Evolutionary conservation across 306 rosid genomes (phyloP).

Genomic region (Malus asiatica): DNA sequence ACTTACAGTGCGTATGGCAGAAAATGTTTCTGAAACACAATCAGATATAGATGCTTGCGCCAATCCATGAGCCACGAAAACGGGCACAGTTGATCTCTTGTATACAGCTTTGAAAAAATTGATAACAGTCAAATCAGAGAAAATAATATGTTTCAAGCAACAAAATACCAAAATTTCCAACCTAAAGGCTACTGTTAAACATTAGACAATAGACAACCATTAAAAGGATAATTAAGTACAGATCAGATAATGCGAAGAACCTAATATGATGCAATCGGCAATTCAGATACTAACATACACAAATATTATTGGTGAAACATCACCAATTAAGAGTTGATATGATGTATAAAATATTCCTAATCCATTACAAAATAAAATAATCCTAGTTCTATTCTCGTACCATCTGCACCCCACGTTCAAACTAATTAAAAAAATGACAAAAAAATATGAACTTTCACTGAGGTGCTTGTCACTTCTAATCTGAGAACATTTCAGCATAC

Average conservation of each 20-base stretch:
- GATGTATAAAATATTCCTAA: background rate
- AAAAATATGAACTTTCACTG: background rate
- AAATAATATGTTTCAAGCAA: constrained; percentile 16
- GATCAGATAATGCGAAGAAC: background rate
- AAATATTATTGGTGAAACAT: background rate
- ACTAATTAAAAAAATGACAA: background rate
- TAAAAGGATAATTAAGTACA: background rate
- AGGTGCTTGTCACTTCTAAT: background rate
- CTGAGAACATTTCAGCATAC: background rate
- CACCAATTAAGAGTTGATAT: background rate
- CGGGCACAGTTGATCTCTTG: constrained; percentile 90
- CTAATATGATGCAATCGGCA: background rate
- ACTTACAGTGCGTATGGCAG: constrained; percentile 97
- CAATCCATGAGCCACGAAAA: constrained; percentile 78
- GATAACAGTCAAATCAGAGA: constrained; percentile 26
- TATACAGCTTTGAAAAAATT: constrained; percentile 54
- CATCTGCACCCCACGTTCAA: background rate
- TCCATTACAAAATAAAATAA: background rate
- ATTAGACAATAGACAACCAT: background rate
- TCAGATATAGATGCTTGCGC: constrained; percentile 90
- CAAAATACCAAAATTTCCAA: background rate
- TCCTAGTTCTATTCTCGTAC: background rate
- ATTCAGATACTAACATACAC: background rate
- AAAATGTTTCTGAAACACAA: constrained; percentile 82
- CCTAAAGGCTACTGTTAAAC: background rate